Evolutionary conservation across 1,284 basidiomycete genomes (phyloP).

Genomic region (Boletus sp.): DNA sequence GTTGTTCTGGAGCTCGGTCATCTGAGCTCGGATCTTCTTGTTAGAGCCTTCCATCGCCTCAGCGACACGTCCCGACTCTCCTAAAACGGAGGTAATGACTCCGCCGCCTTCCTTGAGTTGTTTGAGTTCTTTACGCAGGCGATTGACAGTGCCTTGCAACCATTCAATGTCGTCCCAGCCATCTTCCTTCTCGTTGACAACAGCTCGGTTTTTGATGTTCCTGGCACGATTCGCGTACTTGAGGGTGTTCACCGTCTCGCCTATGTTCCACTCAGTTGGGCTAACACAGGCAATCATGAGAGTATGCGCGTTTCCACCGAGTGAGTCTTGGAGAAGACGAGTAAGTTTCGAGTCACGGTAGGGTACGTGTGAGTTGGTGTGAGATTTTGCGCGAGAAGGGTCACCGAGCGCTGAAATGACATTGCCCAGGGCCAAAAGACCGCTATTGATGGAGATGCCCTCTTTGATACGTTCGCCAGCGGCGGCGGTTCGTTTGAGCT

Average conservation of each 20-base stretch:
- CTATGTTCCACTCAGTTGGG: conserved; percentile 91
- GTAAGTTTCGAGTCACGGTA: conserved; percentile 98
- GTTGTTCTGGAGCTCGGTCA: conserved; percentile 75
- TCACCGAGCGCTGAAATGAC: conserved; percentile 99
- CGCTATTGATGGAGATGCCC: conserved; percentile 96
- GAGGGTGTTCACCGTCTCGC: conserved; percentile 94
- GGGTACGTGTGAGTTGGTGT: conserved; percentile 82
- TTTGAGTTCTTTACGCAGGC: conserved; percentile 78
- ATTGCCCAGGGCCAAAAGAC: conserved; percentile 93
- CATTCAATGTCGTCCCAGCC: conserved; percentile 99
- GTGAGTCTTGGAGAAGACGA: conserved; percentile 89
- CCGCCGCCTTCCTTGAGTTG: conserved; percentile 71
- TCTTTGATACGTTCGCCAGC: conserved; percentile 95
- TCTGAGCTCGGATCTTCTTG: conserved; percentile 71
- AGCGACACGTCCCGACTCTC: conserved; percentile 25
- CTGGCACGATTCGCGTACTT: conserved; percentile 97
- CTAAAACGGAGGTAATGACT: conserved; percentile 18
- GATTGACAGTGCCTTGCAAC: conserved; percentile 81
- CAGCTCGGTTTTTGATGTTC: conserved; percentile 94
- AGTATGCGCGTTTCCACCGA: conserved; percentile 97
- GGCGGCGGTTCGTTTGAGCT: conserved; percentile 90
- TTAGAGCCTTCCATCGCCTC: conserved; percentile 53
- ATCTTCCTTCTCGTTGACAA: conserved; percentile 91
- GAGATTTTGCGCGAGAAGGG: conserved; percentile 73
- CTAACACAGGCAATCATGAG: conserved; percentile 99